Conservation (phyloP, 179 eudicot species). For the Pouteria campechiana region DNA sequence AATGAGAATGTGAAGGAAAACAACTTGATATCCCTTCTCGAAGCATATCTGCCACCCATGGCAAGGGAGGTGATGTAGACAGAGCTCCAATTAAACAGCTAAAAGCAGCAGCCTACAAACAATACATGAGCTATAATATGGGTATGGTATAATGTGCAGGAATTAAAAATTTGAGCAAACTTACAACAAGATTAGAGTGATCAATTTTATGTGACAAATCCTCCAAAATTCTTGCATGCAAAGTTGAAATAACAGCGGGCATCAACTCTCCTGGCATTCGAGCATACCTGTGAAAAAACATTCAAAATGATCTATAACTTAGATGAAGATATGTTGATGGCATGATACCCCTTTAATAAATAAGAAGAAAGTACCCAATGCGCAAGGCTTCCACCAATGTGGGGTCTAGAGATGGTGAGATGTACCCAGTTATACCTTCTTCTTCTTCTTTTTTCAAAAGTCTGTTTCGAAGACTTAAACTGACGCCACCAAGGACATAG, state of each 20-base stretch:
- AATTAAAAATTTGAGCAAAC: constrained; percentile 13
- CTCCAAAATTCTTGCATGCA: constrained; percentile 48
- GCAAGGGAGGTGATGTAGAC: constrained; percentile 71
- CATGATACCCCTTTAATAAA: too few species aligned
- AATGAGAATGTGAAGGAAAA: constrained; percentile 10
- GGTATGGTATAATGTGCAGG: too few species aligned
- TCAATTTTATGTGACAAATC: constrained; percentile 59
- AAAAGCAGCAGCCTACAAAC: constrained; percentile 54
- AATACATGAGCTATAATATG: not conserved
- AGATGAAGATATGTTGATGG: too few species aligned
- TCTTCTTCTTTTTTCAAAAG: too few species aligned
- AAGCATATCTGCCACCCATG: constrained; percentile 46
- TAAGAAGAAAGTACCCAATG: too few species aligned
- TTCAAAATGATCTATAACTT: too few species aligned
- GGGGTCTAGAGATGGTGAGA: too few species aligned
- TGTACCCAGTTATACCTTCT: too few species aligned
- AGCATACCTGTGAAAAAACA: constrained; percentile 46
- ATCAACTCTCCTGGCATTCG: constrained; percentile 83
- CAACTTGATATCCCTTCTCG: constrained; percentile 61
- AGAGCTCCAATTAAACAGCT: constrained; percentile 70
- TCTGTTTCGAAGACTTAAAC: too few species aligned
- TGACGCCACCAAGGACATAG: too few species aligned
- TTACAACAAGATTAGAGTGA: constrained; percentile 66
- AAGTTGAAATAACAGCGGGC: constrained; percentile 54
- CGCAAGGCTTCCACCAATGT: too few species aligned